Conservation (phyloP, 192 early-diverging fungal species). For the Phlyctochytrium bullatum region DNA sequence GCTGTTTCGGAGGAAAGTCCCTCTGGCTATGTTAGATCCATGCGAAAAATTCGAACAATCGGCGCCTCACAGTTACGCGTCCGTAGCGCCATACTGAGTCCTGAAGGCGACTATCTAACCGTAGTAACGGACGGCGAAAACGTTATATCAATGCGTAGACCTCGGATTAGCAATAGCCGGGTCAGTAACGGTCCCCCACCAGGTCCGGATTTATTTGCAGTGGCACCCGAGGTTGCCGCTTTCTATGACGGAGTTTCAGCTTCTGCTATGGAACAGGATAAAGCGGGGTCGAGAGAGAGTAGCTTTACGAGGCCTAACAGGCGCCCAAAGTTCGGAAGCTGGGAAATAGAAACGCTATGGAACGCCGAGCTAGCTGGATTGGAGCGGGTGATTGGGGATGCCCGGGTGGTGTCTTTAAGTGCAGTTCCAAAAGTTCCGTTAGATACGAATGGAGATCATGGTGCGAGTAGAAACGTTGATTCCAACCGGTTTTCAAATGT, state of each 20-base stretch:
- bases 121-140: not conserved
- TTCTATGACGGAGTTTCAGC: not conserved
- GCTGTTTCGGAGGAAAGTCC: not conserved
- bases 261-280: not conserved
- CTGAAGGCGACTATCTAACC: not conserved
- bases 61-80: not conserved
- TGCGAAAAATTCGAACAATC: not conserved
- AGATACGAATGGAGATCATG: too few species aligned
- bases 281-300: not conserved
- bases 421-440: too few species aligned
- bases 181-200: not conserved
- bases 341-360: not conserved
- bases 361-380: slow-evolving; percentile 1
- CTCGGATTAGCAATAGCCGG: too few species aligned
- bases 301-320: not conserved
- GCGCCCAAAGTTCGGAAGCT: too few species aligned
- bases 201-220: not conserved
- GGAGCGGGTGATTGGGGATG: not conserved
- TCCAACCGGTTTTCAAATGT: too few species aligned
- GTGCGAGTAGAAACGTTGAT: too few species aligned
- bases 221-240: not conserved
- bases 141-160: not conserved
- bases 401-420: not conserved
- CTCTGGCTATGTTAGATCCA: not conserved
- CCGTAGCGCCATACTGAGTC: not conserved